Percentiles rank a stretch among this genome's conserved stretches.
phyloP scores from a whole-genome alignment of 2,329 filamentous ascomycete genomes.

The Hymenoscyphus salicellus region DNA sequence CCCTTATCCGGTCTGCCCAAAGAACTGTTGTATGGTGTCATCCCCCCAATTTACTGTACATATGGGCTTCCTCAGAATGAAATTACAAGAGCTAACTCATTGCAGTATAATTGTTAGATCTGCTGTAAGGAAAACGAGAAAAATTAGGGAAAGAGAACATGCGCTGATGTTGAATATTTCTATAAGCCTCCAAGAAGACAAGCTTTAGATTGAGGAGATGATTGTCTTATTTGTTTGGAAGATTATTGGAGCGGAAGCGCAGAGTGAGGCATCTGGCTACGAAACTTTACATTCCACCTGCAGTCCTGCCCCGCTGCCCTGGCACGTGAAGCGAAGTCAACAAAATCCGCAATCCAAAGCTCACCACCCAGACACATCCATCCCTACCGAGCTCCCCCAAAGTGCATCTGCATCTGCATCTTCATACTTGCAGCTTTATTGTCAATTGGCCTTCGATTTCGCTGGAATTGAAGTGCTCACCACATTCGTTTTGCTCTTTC shows the following conservation, averaged over 20 bases:
- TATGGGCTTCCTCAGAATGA: no score
- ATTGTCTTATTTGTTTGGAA: neutral
- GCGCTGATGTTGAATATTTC: no score
- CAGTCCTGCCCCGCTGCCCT: neutral
- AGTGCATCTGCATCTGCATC: neutral
- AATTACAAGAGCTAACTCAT: no score
- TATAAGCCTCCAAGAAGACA: no score
- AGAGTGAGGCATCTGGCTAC: neutral
- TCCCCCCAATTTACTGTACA: no score
- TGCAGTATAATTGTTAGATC: no score
- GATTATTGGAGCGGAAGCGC: neutral
- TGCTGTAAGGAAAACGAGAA: no score
- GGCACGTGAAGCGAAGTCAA: slow-evolving; percentile 2
- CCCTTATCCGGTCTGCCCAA: no score
- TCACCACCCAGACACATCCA: neutral
- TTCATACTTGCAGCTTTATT: neutral
- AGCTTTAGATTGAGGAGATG: neutral
- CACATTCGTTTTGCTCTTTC: slow-evolving; percentile 1
- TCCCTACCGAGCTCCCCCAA: neutral
- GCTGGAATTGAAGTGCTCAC: no score
- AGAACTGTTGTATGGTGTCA: no score
- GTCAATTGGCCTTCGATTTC: neutral
- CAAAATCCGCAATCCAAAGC: slow-evolving; percentile 1
- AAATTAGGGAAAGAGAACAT: no score
- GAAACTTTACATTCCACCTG: neutral